These are phyloP conservation scores for Ophiocordyceps australis DNA, from an alignment of 2,329 filamentous ascomycete genomes.

Conservation along the genomic window DNA sequence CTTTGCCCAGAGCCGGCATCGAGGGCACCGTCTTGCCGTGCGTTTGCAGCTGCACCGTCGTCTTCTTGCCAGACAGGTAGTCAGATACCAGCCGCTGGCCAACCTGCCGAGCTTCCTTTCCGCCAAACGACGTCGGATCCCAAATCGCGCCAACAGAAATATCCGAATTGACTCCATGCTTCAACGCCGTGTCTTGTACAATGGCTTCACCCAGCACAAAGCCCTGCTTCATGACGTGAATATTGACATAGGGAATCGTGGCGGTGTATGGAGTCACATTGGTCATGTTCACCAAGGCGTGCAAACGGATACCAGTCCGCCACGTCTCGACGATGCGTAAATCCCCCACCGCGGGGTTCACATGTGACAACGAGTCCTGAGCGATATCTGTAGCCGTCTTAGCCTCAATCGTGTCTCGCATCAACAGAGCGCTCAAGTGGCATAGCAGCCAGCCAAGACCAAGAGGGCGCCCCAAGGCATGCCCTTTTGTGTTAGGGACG, in stretches of 20 bases:
- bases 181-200: conserved; percentile 42
- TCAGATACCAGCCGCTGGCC: conserved; percentile 63
- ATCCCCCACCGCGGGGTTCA: conserved; percentile 48
- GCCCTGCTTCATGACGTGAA: conserved; percentile 57
- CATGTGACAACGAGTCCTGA: conserved; percentile 26
- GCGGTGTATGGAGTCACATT: conserved; percentile 85
- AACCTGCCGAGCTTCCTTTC: conserved; percentile 37
- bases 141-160: conserved; percentile 52
- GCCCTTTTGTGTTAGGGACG: too few species aligned
- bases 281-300: conserved; percentile 62
- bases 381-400: conserved; percentile 34
- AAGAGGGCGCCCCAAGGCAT: too few species aligned
- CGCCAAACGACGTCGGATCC: conserved; percentile 48
- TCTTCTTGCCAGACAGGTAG: conserved; percentile 79
- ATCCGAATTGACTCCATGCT: conserved; percentile 53
- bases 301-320: conserved; percentile 48
- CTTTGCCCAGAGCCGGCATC: conserved; percentile 52
- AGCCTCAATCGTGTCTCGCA: too few species aligned
- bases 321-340: conserved; percentile 59
- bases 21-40: conserved; percentile 57
- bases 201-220: conserved; percentile 60
- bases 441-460: too few species aligned
- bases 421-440: too few species aligned
- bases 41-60: conserved; percentile 54
- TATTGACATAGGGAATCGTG: conserved; percentile 59